These are phyloP conservation scores for Huntiella decipiens DNA, from an alignment of 2,329 filamentous ascomycete genomes.

Conservation along the genomic window DNA sequence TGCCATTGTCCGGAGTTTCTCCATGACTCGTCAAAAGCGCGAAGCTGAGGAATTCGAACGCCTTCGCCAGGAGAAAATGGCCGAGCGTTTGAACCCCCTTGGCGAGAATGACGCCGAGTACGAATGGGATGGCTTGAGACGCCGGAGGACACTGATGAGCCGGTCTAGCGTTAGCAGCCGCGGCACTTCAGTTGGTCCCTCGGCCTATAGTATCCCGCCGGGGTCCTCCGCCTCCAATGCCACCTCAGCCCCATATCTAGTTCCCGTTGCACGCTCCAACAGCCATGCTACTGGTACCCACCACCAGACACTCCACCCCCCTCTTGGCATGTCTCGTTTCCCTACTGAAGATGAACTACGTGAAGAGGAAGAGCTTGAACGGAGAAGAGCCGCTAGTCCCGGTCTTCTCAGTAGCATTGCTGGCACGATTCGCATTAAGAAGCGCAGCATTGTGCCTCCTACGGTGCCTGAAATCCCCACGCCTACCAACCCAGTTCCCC, in stretches of 20 bases:
- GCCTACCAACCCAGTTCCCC: constrained; percentile 40
- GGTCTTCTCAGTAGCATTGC: constrained; percentile 35
- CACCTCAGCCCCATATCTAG: not conserved
- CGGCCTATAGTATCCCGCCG: constrained; percentile 4
- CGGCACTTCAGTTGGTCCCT: constrained; percentile 13
- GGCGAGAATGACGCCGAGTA: constrained; percentile 53
- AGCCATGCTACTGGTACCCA: constrained; percentile 14
- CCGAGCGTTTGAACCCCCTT: constrained; percentile 52
- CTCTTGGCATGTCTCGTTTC: constrained; percentile 74
- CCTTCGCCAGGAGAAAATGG: constrained; percentile 57
- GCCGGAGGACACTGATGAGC: constrained; percentile 35
- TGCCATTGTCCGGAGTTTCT: constrained; percentile 71
- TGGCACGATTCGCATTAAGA: constrained; percentile 29
- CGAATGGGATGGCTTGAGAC: constrained; percentile 81
- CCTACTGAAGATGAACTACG: constrained; percentile 46
- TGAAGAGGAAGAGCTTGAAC: constrained; percentile 25
- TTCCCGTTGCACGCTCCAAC: constrained; percentile 12
- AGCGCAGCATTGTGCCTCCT: constrained; percentile 18
- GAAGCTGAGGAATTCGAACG: constrained; percentile 64
- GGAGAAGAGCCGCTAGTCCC: constrained; percentile 17
- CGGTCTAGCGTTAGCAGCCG: constrained; percentile 7
- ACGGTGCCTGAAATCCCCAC: constrained; percentile 26
- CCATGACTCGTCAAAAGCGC: constrained; percentile 53
- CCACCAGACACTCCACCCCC: constrained; percentile 37
- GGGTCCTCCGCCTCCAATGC: constrained; percentile 6